Conservation (phyloP, 2,329 filamentous ascomycete species). For the Rosellinia necatrix region DNA sequence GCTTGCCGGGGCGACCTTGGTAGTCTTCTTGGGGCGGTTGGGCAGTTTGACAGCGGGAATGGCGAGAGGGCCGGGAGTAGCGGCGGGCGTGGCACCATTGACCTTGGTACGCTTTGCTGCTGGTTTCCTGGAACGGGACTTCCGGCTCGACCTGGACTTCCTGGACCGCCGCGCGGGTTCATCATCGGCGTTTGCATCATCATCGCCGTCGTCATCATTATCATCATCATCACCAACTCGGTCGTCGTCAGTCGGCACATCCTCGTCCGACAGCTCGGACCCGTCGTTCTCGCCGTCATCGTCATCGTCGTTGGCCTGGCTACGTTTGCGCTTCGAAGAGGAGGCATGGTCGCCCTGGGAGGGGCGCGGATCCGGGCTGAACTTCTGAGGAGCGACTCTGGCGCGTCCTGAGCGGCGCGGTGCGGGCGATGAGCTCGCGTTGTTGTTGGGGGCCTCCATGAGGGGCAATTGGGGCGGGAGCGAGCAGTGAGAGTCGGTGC, state of each 20-base stretch:
- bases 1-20: conserved; percentile 55
- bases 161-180: conserved; percentile 49
- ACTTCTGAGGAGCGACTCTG: conserved; percentile 64
- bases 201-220: conserved; percentile 49
- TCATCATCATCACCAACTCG: conserved; percentile 46
- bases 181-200: conserved; percentile 48
- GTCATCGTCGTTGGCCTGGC: conserved; percentile 27
- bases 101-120: conserved; percentile 67
- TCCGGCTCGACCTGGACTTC: conserved; percentile 50
- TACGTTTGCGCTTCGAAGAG: conserved; percentile 63
- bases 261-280: conserved; percentile 48
- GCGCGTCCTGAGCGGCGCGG: conserved; percentile 72
- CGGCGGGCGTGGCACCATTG: conserved; percentile 55
- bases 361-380: conserved; percentile 54
- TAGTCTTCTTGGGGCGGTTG: conserved; percentile 61
- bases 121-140: conserved; percentile 57
- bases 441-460: conserved; percentile 60
- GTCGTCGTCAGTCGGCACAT: conserved; percentile 43
- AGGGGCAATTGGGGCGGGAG: conserved; percentile 50
- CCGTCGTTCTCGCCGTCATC: conserved; percentile 48
- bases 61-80: conserved; percentile 45
- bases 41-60: conserved; percentile 45
- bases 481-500: conserved; percentile 43
- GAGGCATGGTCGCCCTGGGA: conserved; percentile 43
- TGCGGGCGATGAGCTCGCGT: conserved; percentile 57